These are phyloP conservation scores for Entamoeba moshkovskii DNA, from an alignment of 208 protist species.

Conservation along the genomic window DNA sequence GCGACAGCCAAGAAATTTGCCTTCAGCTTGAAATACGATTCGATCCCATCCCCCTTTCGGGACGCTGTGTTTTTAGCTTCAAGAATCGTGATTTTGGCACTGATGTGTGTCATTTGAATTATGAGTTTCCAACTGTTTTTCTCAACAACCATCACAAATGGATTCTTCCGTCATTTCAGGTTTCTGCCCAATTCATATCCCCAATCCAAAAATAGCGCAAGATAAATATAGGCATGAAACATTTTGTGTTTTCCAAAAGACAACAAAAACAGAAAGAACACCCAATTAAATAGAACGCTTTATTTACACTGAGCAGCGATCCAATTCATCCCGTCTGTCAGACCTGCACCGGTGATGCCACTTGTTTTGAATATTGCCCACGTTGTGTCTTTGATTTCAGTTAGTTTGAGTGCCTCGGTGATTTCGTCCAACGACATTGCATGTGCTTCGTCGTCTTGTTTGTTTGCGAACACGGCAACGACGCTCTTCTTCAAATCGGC, in stretches of 20 bases:
- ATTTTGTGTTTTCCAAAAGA: too few relatives aligned
- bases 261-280: too few relatives aligned
- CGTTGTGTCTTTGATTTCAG: background rate
- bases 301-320: background rate
- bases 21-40: background rate
- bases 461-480: constrained; percentile 34
- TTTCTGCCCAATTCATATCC: too few relatives aligned
- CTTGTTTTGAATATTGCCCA: background rate
- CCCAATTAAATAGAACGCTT: too few relatives aligned
- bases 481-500: constrained; percentile 5
- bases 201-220: too few relatives aligned
- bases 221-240: too few relatives aligned
- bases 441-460: constrained; percentile 16
- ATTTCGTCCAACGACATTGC: constrained; percentile 6
- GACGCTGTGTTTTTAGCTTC: background rate
- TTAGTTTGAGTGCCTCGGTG: background rate
- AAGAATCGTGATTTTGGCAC: background rate
- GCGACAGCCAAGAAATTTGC: background rate
- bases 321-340: background rate
- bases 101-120: background rate
- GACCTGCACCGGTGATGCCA: background rate
- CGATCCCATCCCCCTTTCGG: background rate
- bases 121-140: too few relatives aligned
- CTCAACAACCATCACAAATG: too few relatives aligned
- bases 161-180: too few relatives aligned